Conservation (phyloP, 805 yeast genomes). For the Yamadazyma sp. region DNA sequence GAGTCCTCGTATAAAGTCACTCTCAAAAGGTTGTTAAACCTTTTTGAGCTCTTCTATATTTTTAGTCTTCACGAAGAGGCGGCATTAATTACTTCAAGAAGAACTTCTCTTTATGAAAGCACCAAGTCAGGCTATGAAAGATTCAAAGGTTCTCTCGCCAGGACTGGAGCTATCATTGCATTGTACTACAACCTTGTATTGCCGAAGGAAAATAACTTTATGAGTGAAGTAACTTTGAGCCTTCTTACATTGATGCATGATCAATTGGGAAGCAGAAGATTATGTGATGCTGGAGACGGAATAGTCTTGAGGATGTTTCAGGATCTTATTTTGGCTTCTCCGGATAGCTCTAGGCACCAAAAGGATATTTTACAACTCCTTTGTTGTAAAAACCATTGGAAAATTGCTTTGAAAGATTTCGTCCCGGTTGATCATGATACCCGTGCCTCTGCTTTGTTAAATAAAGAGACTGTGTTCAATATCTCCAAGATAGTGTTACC, state of each 20-base stretch:
- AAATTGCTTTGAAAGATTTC: conserved; percentile 56
- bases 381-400: conserved; percentile 73
- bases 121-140: conserved; percentile 45
- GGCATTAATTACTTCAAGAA: conserved; percentile 34
- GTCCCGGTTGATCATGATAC: conserved; percentile 66
- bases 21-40: conserved; percentile 19
- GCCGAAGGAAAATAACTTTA: background rate
- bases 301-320: conserved; percentile 62
- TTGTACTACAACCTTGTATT: conserved; percentile 29
- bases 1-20: background rate
- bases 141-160: conserved; percentile 46
- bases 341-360: conserved; percentile 48
- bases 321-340: conserved; percentile 34
- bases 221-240: conserved; percentile 16
- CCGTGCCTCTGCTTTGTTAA: conserved; percentile 27
- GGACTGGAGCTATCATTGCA: conserved; percentile 36
- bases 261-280: conserved; percentile 64
- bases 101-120: conserved; percentile 41
- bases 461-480: conserved; percentile 28
- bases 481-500: conserved; percentile 54
- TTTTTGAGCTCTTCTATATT: conserved; percentile 46
- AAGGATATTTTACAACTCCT: conserved; percentile 74
- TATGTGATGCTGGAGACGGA: conserved; percentile 69
- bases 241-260: conserved; percentile 65
- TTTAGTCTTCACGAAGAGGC: conserved; percentile 56